These are phyloP conservation scores for Stramenopiles sp. DNA, from an alignment of 352 stramenopile genomes.

Conservation along the genomic window DNA sequence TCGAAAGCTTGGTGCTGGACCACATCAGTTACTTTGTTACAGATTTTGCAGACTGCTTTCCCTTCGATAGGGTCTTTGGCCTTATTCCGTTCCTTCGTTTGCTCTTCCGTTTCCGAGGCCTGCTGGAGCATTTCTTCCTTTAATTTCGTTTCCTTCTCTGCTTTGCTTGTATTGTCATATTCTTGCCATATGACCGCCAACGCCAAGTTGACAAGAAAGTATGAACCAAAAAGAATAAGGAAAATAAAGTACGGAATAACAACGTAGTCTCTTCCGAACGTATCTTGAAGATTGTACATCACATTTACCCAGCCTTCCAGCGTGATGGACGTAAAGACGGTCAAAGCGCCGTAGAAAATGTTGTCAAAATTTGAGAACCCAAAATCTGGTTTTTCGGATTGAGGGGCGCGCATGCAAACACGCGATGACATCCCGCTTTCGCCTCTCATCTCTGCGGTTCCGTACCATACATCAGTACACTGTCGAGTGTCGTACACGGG, in stretches of 20 bases:
- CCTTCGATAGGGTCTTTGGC: neutral
- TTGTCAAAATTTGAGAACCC: constrained; percentile 9
- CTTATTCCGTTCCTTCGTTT: constrained; percentile 10
- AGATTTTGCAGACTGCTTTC: neutral
- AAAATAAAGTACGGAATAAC: constrained; percentile 14
- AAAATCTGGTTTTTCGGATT: constrained; percentile 9
- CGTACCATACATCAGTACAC: neutral
- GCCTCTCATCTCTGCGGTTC: neutral
- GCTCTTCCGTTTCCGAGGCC: neutral
- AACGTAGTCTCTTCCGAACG: neutral
- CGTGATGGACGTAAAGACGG: constrained; percentile 2
- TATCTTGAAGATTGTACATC: constrained; percentile 10
- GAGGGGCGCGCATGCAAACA: neutral
- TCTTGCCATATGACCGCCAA: constrained; percentile 11
- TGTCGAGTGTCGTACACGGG: neutral
- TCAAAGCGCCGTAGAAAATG: neutral
- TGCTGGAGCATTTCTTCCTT: neutral
- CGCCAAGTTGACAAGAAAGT: constrained; percentile 7
- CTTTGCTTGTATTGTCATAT: neutral
- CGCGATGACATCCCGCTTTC: neutral
- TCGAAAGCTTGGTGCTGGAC: neutral
- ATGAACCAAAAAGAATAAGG: constrained; percentile 2
- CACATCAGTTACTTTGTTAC: neutral
- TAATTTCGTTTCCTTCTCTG: neutral
- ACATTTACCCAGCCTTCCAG: constrained; percentile 1